Conservation (phyloP, 441 rosid species). For the Euphorbia neoarborescens region DNA sequence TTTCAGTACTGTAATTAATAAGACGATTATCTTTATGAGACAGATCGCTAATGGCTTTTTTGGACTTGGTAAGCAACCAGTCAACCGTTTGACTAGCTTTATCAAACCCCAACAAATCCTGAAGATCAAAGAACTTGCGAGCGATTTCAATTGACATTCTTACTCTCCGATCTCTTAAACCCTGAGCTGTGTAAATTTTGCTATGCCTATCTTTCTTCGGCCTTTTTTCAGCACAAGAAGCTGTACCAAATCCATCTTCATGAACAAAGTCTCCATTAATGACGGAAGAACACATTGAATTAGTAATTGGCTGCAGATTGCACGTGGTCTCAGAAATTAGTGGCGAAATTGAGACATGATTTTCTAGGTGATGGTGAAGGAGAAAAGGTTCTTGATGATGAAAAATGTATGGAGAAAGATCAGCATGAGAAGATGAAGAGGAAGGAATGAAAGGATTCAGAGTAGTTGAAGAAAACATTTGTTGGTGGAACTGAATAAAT, state of each 20-base stretch:
- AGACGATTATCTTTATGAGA: slow-evolving; percentile 3
- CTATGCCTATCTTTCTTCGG: slow-evolving; percentile 61
- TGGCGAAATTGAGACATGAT: slow-evolving; percentile 15
- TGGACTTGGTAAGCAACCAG: slow-evolving; percentile 60
- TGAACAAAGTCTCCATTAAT: not conserved
- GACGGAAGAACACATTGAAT: not conserved
- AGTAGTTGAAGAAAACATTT: slow-evolving; percentile 29
- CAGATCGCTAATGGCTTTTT: slow-evolving; percentile 40
- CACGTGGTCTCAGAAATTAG: slow-evolving; percentile 9
- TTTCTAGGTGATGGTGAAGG: slow-evolving; percentile 14
- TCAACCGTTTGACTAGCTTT: slow-evolving; percentile 72
- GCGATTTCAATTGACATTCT: slow-evolving; percentile 61
- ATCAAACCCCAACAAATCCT: slow-evolving; percentile 69
- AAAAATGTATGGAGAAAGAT: slow-evolving; percentile 12
- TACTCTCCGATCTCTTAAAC: slow-evolving; percentile 73
- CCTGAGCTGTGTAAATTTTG: slow-evolving; percentile 68
- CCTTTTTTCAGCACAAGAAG: slow-evolving; percentile 22
- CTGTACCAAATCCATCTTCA: not conserved
- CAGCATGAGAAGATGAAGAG: slow-evolving; percentile 8
- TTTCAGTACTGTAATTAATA: slow-evolving; percentile 4
- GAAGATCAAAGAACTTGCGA: slow-evolving; percentile 67
- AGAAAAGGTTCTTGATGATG: slow-evolving; percentile 17
- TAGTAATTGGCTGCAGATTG: not conserved
- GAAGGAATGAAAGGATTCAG: slow-evolving; percentile 18
- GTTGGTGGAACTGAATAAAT: not conserved